Evolutionary conservation across 805 yeast species (phyloP), one percentile per base, ranked within the genome.

Genomic region (Starmerella apicola): DNA sequence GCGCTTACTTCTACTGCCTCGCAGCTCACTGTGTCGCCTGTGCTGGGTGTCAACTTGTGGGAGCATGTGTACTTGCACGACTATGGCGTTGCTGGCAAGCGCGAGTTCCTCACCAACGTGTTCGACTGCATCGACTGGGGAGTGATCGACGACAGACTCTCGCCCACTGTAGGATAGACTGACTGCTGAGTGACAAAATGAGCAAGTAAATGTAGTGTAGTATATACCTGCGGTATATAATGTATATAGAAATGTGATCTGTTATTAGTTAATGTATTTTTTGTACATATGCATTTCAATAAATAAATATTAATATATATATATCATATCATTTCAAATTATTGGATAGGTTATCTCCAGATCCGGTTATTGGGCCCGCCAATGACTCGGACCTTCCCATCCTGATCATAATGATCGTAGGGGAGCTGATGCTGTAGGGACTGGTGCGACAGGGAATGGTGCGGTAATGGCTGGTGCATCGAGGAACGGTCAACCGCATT

Each of bases 111-210:
- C 50, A 70, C 70, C 44, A 80, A 79, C 50, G 74, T 75, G 41
- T 76, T 91, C 72, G 74, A 81, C 44, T 70, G 83, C 55, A 70
- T 86, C 44, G 76, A 88, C 63, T 91, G 98, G 98, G 70, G 74
- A 15, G 44, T 51, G 20, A 55, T 56, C 7, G 44, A 46, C 32
- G 37, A 34, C 25, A 38, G 54, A 6, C 39, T 44, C 10, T 35
- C 29, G 18, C 36, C 34, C n/a, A 27, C 30, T 15, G 7, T 18
- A 8, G 15, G 31, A 23, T 24, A 34, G n/a, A n/a, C n/a, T n/a
- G n/a, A n/a, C n/a, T n/a, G n/a, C n/a, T n/a, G n/a, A n/a, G n/a
- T n/a, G n/a, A n/a, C n/a, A n/a, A n/a, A n/a, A n/a, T n/a, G n/a
- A n/a, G n/a, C n/a, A n/a, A n/a, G n/a, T n/a, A n/a, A n/a, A n/a